Base-by-base conservation (phyloP, 116 monocot species). In the Papilionanthe hybrid region DNA sequence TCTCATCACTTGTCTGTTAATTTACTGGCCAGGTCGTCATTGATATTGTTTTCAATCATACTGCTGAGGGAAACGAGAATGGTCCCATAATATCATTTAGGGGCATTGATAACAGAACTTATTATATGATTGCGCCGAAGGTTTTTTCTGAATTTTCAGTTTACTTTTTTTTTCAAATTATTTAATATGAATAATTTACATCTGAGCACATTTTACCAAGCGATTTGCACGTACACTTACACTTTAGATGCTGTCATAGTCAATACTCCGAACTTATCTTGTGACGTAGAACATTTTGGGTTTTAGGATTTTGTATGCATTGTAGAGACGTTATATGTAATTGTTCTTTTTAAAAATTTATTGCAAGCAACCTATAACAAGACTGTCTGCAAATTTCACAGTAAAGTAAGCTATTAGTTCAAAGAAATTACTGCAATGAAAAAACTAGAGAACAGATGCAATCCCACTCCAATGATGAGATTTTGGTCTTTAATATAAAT, bases 1-100 rank as follows among this genome's bases (percentile, higher is more conserved):
- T 78, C 28, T 63, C 29, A 65, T 29, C 8, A 28, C n/a, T 32
- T 80, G 30, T 68, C 56, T 53, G 42, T 53, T 19, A 45, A 42
- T 27, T 71, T 55, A 28, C 55, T 63, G 25, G 74, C 11, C 87
- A 96, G 96, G 92, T 98, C 50, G 57, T 98, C 79, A 45, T 94
- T 89, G 98, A 98, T 84, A 91, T 98, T 81, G 98, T 98, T 72
- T 92, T 92, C 77, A 98, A 98, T 87, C 98, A 98, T 81, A 98
- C 94, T 57, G 98, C 94, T 78, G 98, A 98, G 85, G 98, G 98
- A 66, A 98, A 98, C 84, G 92, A 94, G 67, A 94, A 93, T 55
- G 98, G 98, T 71, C 98, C 98, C 82, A 87, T 94, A 82, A 78
- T 98, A 23, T 98, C 94, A 29, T 98, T 94, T 73, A 88, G 93